Conservation (phyloP, 805 yeast genomes). For the Komagataella ulmi region DNA sequence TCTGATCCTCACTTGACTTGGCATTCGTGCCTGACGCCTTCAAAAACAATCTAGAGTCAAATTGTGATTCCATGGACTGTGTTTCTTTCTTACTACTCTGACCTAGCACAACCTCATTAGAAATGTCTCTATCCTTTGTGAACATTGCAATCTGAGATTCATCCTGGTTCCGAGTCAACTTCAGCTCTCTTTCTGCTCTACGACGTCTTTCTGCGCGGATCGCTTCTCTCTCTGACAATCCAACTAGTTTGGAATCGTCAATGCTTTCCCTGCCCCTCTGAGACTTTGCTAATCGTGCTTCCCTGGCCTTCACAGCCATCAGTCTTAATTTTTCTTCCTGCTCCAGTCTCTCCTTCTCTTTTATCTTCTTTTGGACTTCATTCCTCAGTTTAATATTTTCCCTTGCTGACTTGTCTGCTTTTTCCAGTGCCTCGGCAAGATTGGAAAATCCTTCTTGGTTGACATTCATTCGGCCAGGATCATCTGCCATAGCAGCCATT, state of each 20-base stretch:
- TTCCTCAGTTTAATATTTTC: conserved; percentile 39
- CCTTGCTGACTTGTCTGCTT: conserved; percentile 51
- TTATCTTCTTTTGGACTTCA: conserved; percentile 30
- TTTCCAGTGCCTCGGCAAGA: conserved; percentile 59
- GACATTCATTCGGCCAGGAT: conserved; percentile 13
- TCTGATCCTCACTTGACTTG: conserved; percentile 27
- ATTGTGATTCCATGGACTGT: conserved; percentile 24
- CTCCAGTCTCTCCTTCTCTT: conserved; percentile 32
- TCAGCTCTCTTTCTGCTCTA: conserved; percentile 33
- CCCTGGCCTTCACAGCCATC: conserved; percentile 36
- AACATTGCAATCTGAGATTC: conserved; percentile 26
- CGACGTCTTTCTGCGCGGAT: conserved; percentile 29
- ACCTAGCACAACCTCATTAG: conserved; percentile 42
- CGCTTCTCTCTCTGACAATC: conserved; percentile 21
- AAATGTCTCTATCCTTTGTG: conserved; percentile 36
- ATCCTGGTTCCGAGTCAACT: conserved; percentile 27
- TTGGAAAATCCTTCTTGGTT: conserved; percentile 46
- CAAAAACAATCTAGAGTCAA: conserved; percentile 46
- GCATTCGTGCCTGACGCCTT: conserved; percentile 26
- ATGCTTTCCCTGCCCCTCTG: neutral
- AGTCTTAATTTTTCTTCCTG: conserved; percentile 37
- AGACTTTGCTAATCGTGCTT: conserved; percentile 12
- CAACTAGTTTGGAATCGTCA: conserved; percentile 2
- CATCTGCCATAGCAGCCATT: conserved; percentile 32
- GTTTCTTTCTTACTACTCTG: conserved; percentile 3